phyloP scores from a whole-genome alignment of 164 flowering plant species.

The Stephania yunnanensis region DNA sequence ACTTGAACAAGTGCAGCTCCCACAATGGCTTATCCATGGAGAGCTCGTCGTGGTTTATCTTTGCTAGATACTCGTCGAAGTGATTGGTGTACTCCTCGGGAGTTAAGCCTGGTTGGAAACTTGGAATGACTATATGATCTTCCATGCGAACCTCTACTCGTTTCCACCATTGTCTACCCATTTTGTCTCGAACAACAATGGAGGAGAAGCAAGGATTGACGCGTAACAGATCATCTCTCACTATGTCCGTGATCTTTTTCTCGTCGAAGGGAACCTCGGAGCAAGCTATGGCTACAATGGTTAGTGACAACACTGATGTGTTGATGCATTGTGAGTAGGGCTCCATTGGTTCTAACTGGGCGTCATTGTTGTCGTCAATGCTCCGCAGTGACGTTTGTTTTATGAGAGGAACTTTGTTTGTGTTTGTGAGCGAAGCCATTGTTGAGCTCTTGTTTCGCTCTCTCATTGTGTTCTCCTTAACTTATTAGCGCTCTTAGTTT shows the following conservation, averaged over 20 bases:
- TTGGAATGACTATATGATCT: slow-evolving; percentile 14
- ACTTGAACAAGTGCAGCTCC: slow-evolving; percentile 16
- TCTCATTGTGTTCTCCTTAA: no score
- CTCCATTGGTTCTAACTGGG: slow-evolving; percentile 9
- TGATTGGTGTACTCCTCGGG: slow-evolving; percentile 1
- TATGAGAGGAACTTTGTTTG: background rate
- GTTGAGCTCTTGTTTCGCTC: no score
- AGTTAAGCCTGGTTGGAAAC: slow-evolving; percentile 2
- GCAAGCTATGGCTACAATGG: slow-evolving; percentile 7
- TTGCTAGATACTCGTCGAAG: slow-evolving; percentile 10
- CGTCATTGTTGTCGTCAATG: background rate
- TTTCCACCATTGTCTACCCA: slow-evolving; percentile 14
- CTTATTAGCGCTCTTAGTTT: no score
- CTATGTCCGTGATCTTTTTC: background rate
- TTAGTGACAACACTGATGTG: slow-evolving; percentile 11
- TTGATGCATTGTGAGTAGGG: slow-evolving; percentile 15
- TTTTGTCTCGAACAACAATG: slow-evolving; percentile 5
- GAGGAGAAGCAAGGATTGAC: slow-evolving; percentile 15
- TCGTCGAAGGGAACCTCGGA: slow-evolving; percentile 8
- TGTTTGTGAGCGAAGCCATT: slow-evolving; percentile 6
- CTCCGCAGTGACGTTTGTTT: background rate
- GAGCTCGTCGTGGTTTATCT: slow-evolving; percentile 6
- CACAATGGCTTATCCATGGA: slow-evolving; percentile 13
- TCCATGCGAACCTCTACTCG: slow-evolving; percentile 11
- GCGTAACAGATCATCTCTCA: background rate